Evolutionary conservation across 257 asterid genomes (phyloP), one percentile per base, ranked within the genome.

Genomic region (Oldenlandia corymbosa): DNA sequence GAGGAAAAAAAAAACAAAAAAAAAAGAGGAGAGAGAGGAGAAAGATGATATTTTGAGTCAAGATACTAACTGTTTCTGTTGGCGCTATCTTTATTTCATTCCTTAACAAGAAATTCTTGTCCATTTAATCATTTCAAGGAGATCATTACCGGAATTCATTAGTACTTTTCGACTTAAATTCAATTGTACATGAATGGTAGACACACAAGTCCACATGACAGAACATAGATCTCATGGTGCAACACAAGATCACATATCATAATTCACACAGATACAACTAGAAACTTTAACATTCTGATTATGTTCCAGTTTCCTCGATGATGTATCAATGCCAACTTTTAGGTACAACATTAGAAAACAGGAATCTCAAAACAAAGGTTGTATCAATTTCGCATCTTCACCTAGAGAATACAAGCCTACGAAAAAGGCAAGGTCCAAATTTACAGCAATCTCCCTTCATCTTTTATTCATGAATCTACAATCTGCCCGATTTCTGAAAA

Each of bases 21-120:
- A n/a, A n/a, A n/a, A n/a, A n/a, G n/a, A 27, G 28, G 37, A 45
- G 39, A 14, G 39, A 54, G 39, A 54, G 39, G 20, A 39, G 39
- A 54, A 28, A 5, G 59, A 54, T 23, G 28, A 61, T 41, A 61
- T 20, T 10, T 13, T 43, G 18, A 26, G 21, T 61, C 10, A 47
- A 45, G 66, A 58, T 34, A 32, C 21, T 11, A 11, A 58, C 50
- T 20, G 36, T 21, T 4, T 4, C 13, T 42, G 6, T 37, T 16
- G 34, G 23, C 28, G 55, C 28, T 61, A 34, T 17, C 17, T 18
- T 18, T 47, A 30, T 62, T 62, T 62, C 31, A 62, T 46, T 47
- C 18, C 31, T 30, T 46, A 28, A 21, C 43, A 30, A 18, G 55
- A 13, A 32, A 32, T 10, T 2, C 10, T 20, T 20, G 26, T 18